Evolutionary conservation across 352 stramenopile species (phyloP), one percentile per base, ranked within the genome.

Genomic region (Phytophthora tentaculata): DNA sequence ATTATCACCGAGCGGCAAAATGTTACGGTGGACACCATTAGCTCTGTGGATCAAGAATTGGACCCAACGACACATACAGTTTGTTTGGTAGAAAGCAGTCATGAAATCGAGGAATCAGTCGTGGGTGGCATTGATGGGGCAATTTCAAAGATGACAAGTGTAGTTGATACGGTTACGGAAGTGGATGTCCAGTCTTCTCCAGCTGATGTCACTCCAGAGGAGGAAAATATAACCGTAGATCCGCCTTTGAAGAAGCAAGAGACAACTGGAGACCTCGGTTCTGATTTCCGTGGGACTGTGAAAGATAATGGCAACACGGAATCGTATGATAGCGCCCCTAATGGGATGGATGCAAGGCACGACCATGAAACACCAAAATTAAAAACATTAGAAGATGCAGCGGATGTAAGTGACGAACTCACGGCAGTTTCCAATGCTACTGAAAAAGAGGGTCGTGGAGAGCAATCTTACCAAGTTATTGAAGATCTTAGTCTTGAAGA

Each of bases 111-210:
- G 0, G 32, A 28, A 37, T 1, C 16, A 8, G 49, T 48, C 7
- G 12, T 52, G n/a, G 28, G 41, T 39, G 29, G 41, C 39, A 23
- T 45, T 8, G 29, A 56, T 28, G 53, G 41, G 26, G 35, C 56
- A 39, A 23, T 57, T 23, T 51, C 29, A 28, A 39, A n/a, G 13
- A 17, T 61, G 24, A 45, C 39, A 41, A 49, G 17, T 43, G 9
- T 52, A 37, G 22, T 67, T 28, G 39, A 51, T 23, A 44, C 57
- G 17, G 17, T 67, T 50, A 39, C 48, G 6, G 37, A 52, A 26
- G 14, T 17, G 3, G 20, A 23, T 52, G 23, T 37, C 5, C n/a
- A 26, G 22, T 52, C 23, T 45, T 1, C n/a, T 16, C 28, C 10
- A 10, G 10, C 19, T 5, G 44, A 48, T 8, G 20, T 10, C 14